These are phyloP conservation scores for Hippophae rhamnoides DNA, from an alignment of 306 rosid species.

Conservation along the genomic window DNA sequence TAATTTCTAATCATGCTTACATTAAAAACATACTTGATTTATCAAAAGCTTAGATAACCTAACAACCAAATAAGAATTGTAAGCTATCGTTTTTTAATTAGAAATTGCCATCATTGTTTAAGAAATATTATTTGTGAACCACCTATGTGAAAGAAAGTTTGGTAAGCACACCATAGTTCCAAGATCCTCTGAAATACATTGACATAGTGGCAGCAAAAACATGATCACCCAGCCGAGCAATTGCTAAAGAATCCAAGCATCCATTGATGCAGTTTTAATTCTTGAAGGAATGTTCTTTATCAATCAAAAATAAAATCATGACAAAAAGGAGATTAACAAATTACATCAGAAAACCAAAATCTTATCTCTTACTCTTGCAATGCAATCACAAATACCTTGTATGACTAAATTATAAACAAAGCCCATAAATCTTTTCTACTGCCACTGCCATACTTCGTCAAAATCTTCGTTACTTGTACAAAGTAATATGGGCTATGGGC, in stretches of 20 bases:
- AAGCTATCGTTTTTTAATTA: too few relatives aligned
- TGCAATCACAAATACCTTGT: neutral
- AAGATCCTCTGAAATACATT: slow-evolving; percentile 58
- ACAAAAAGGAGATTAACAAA: neutral
- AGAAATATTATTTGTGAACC: neutral
- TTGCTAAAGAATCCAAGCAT: slow-evolving; percentile 53
- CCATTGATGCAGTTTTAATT: slow-evolving; percentile 44
- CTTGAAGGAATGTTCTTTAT: slow-evolving; percentile 45
- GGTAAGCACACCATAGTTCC: slow-evolving; percentile 65
- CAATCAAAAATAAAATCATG: too few relatives aligned
- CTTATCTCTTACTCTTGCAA: neutral
- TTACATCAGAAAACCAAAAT: neutral
- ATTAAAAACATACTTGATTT: too few relatives aligned
- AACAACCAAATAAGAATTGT: neutral
- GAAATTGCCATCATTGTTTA: slow-evolving; percentile 11
- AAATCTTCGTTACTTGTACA: too few relatives aligned
- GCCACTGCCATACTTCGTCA: too few relatives aligned
- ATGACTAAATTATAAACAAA: neutral
- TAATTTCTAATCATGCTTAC: too few relatives aligned
- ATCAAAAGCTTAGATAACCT: too few relatives aligned
- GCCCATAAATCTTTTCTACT: too few relatives aligned
- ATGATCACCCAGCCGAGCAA: slow-evolving; percentile 83
- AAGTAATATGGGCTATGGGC: too few relatives aligned
- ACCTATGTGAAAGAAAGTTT: too few relatives aligned
- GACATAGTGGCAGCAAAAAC: slow-evolving; percentile 69